These are phyloP conservation scores for Corchorus capsularis DNA, from an alignment of 345 rosid genomes.

Conservation along the genomic window DNA sequence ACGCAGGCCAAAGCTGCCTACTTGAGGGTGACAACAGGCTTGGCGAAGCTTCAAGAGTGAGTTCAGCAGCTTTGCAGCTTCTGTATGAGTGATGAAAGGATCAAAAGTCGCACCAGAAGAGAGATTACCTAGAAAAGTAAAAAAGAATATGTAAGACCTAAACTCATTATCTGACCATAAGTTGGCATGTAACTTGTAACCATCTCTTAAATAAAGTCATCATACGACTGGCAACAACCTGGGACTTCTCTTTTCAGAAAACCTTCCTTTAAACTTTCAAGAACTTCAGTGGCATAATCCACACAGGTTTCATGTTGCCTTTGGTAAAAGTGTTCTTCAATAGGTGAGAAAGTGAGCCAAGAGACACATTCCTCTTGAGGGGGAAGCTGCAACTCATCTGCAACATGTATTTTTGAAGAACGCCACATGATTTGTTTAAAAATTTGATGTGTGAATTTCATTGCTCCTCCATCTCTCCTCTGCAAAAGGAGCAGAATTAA, in stretches of 20 bases:
- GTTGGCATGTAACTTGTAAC: background rate
- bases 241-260: constrained; percentile 67
- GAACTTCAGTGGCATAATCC: constrained; percentile 86
- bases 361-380: constrained; percentile 90
- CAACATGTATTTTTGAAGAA: constrained; percentile 81
- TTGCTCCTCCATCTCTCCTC: constrained; percentile 69
- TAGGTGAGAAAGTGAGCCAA: constrained; percentile 88
- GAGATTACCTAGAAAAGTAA: constrained; percentile 43
- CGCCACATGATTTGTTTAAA: constrained; percentile 97
- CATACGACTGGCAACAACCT: constrained; percentile 39
- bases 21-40: constrained; percentile 99
- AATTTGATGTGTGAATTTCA: constrained; percentile 74
- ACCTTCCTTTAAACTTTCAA: constrained; percentile 75
- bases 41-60: constrained; percentile 98
- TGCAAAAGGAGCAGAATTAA: constrained; percentile 33
- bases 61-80: constrained; percentile 82
- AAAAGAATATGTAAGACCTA: constrained; percentile 12
- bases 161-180: constrained; percentile 2
- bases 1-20: constrained; percentile 92
- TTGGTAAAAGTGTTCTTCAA: constrained; percentile 90
- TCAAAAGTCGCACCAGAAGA: constrained; percentile 43
- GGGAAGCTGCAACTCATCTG: constrained; percentile 91
- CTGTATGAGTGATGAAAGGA: constrained; percentile 71
- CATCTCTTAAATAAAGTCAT: constrained; percentile 30
- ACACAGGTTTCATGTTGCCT: constrained; percentile 97